Base-by-base conservation (phyloP, 2,329 filamentous ascomycete genomes). In the Orbilia javanica region DNA sequence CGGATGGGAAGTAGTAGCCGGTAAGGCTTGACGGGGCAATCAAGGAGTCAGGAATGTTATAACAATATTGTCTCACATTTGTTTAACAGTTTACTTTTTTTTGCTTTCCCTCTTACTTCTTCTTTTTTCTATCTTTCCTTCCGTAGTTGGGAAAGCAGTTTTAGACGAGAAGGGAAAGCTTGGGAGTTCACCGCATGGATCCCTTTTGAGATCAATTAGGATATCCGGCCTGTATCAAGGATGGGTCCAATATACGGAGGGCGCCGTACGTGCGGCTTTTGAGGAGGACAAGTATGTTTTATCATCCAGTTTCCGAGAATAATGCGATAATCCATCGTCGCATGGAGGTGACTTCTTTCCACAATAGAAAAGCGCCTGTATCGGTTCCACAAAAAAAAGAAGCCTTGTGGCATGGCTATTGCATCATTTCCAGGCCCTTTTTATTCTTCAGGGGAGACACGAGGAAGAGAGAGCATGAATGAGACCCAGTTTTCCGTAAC, bases 61-160 rank as follows among this genome's bases (percentile, higher is more conserved):
- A 60, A 60, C 42, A 39, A 60, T 60, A 42, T 18, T 63, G 55
- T 71, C 67, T 71, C 67, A 71, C 13, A 71, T 11, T 36, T 60
- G 34, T 60, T 60, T 60, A 60, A 13, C 31, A 60, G 18, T 25
- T 20, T 39, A 18, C 20, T 42, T n/a, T 42, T 62, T 70, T 20
- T 39, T 27, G 29, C 29, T 39, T n/a, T 42, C 39, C 5, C 1
- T n/a, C 52, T 18, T 22, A 36, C 22, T 25, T 15, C 27, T 69
- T 31, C 20, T 68, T 34, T 31, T 44, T 34, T 31, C 36, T 46
- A 64, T 60, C 55, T 31, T 60, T 60, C 55, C 55, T 60, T 60
- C 55, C 31, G 55, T 60, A 36, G 44, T 53, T 55, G 15, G 20
- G 29, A 60, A 27, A 53, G 67, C 44, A 71, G 67, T 64, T 71